Evolutionary conservation across 75 land plant species (phyloP).

Genomic region (Adiantum capillusveneris): DNA sequence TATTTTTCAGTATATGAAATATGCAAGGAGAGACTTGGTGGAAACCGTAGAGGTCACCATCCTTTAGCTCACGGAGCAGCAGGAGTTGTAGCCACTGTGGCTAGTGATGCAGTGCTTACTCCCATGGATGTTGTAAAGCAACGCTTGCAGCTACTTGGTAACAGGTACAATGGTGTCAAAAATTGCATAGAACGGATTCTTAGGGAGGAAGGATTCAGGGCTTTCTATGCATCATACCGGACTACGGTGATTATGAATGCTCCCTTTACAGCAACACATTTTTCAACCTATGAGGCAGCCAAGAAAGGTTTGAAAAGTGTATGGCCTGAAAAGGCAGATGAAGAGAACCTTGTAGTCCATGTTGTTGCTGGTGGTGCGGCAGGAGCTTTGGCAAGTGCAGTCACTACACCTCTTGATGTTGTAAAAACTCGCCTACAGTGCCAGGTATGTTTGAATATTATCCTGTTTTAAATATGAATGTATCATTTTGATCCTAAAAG

Average conservation of each 20-base stretch:
- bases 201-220: constrained; percentile 24
- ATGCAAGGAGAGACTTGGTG: constrained; percentile 28
- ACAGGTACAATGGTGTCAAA: constrained; percentile 24
- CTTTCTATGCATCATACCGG: constrained; percentile 33
- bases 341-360: constrained; percentile 57
- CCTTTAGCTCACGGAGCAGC: constrained; percentile 32
- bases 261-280: constrained; percentile 42
- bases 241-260: constrained; percentile 42
- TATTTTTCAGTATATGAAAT: constrained; percentile 36
- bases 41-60: constrained; percentile 27
- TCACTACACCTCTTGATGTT: too few species aligned
- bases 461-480: too few species aligned
- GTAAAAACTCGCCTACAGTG: too few species aligned
- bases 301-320: constrained; percentile 31
- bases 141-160: constrained; percentile 31
- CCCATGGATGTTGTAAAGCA: constrained; percentile 49
- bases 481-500: too few species aligned
- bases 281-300: constrained; percentile 40
- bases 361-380: constrained; percentile 80
- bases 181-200: constrained; percentile 26
- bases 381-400: constrained; percentile 64
- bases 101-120: constrained; percentile 42
- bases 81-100: constrained; percentile 32
- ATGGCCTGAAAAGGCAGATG: constrained; percentile 37
- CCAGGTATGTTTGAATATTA: too few species aligned